Conservation (phyloP, 2,329 filamentous ascomycete species). For the Claviceps sp. region DNA sequence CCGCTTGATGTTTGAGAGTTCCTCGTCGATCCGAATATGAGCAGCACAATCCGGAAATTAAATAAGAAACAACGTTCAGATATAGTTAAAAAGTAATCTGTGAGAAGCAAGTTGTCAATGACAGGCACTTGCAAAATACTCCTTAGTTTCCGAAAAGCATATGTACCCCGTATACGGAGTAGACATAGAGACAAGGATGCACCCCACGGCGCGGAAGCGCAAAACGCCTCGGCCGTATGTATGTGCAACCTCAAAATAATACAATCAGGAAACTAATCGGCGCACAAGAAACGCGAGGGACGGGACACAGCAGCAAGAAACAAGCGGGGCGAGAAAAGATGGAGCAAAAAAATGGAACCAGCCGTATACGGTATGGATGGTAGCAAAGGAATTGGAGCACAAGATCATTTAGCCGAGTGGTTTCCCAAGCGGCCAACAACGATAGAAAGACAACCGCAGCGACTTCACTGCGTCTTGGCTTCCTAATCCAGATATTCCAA, state of each 20-base stretch:
- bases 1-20: too few species aligned
- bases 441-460: background rate
- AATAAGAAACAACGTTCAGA: background rate
- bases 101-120: background rate
- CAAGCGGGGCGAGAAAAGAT: background rate
- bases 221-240: background rate
- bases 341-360: background rate
- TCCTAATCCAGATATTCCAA: constrained; percentile 1
- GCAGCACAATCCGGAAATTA: too few species aligned
- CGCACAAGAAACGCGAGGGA: background rate
- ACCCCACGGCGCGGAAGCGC: background rate
- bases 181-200: background rate
- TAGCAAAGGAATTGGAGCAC: background rate
- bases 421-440: background rate
- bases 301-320: background rate
- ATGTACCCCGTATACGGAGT: background rate
- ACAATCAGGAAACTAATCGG: background rate
- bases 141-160: background rate
- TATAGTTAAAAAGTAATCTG: background rate
- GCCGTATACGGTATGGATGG: too few species aligned
- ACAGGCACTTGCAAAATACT: background rate
- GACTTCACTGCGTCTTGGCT: constrained; percentile 3
- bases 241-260: too few species aligned
- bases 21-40: too few species aligned
- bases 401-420: background rate